phyloP scores from a whole-genome alignment of 2,329 filamentous ascomycete species.

The Aspergillus piperis region DNA sequence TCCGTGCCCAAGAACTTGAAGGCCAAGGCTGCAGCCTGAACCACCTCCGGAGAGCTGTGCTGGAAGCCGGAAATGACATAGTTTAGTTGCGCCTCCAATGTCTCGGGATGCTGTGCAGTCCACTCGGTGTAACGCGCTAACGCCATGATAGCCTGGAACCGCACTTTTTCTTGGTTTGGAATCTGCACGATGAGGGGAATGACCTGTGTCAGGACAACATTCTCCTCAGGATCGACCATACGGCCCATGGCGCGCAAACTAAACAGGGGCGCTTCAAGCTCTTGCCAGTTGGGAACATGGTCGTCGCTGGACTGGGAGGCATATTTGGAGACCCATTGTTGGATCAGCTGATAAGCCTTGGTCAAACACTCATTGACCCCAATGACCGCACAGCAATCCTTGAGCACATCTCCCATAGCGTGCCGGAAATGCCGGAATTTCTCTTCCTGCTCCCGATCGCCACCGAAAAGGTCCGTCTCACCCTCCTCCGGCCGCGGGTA shows the following conservation, averaged over 20 bases:
- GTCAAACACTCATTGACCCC: constrained; percentile 86
- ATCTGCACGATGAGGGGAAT: constrained; percentile 94
- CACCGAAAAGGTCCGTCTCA: constrained; percentile 85
- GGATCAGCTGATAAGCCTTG: constrained; percentile 84
- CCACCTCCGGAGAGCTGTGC: constrained; percentile 83
- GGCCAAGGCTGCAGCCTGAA: constrained; percentile 85
- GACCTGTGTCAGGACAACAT: constrained; percentile 81
- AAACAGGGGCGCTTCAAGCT: constrained; percentile 91
- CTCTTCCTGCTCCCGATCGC: constrained; percentile 92
- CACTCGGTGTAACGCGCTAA: constrained; percentile 96
- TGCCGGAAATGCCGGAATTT: constrained; percentile 97
- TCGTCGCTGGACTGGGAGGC: constrained; percentile 71
- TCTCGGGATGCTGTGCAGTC: constrained; percentile 92
- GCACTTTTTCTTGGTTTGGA: constrained; percentile 94
- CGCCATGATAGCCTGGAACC: constrained; percentile 97
- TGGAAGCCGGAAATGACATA: constrained; percentile 95
- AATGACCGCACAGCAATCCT: constrained; percentile 95
- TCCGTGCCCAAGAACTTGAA: constrained; percentile 98
- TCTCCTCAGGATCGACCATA: constrained; percentile 90
- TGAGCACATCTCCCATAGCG: constrained; percentile 95
- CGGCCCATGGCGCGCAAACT: constrained; percentile 93
- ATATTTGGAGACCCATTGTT: constrained; percentile 83
- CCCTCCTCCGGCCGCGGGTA: constrained; percentile 78
- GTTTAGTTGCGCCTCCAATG: constrained; percentile 86
- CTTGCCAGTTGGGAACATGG: constrained; percentile 90